Evolutionary conservation across 805 yeast species (phyloP).

Genomic region (Saccharomycopsis sp.): DNA sequence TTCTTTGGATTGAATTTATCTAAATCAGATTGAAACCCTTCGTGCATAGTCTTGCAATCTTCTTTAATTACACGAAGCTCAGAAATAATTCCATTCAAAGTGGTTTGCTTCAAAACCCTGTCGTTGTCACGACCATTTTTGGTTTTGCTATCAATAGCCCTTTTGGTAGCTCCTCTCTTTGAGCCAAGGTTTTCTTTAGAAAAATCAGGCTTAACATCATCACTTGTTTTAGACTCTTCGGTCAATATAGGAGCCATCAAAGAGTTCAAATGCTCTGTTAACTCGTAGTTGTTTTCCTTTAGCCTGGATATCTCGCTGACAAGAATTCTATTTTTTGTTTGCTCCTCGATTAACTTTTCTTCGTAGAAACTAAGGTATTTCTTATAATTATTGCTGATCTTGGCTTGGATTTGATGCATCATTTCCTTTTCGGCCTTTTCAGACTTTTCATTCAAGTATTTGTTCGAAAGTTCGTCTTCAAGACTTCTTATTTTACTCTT

Average conservation of each 20-base stretch:
- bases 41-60: not conserved
- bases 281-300: constrained; percentile 2
- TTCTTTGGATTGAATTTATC: not conserved
- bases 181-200: not conserved
- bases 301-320: constrained; percentile 14
- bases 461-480: constrained; percentile 13
- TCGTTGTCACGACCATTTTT: not conserved
- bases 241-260: constrained; percentile 7
- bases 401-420: constrained; percentile 19
- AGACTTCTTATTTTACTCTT: constrained; percentile 30
- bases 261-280: constrained; percentile 4
- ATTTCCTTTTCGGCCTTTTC: constrained; percentile 25
- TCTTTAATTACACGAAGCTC: not conserved
- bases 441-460: constrained; percentile 23
- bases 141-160: not conserved
- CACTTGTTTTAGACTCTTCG: not conserved
- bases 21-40: not conserved
- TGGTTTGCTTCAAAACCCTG: not conserved
- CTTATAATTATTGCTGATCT: constrained; percentile 22
- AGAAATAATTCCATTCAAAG: not conserved
- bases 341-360: constrained; percentile 26
- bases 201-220: not conserved
- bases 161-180: not conserved
- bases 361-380: constrained; percentile 24
- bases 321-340: constrained; percentile 24